These are phyloP conservation scores for Aaosphaeria arxii DNA, from an alignment of 2,329 filamentous ascomycete genomes.

Conservation along the genomic window DNA sequence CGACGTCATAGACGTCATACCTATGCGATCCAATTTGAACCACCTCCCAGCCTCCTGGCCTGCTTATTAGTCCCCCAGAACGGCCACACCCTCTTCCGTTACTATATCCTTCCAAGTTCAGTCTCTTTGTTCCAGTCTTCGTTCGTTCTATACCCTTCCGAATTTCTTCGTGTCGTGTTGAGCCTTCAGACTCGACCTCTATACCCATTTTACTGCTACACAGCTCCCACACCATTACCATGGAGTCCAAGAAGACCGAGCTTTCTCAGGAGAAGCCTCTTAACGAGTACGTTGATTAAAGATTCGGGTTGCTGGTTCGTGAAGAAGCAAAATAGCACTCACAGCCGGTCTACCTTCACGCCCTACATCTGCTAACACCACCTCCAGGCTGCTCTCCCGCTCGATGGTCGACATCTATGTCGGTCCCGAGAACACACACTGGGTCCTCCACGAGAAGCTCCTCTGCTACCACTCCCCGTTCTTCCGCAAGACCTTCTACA, in stretches of 20 bases:
- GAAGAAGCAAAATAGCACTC: background rate
- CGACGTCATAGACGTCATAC: constrained; percentile 32
- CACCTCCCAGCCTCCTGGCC: constrained; percentile 14
- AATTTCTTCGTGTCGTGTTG: too few species aligned
- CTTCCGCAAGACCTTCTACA: constrained; percentile 53
- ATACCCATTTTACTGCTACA: too few species aligned
- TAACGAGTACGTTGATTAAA: constrained; percentile 8
- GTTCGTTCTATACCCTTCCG: too few species aligned
- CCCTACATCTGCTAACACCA: background rate
- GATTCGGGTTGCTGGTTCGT: background rate
- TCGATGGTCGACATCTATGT: constrained; percentile 57
- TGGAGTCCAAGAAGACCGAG: background rate
- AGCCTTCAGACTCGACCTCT: too few species aligned
- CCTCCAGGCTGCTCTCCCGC: constrained; percentile 49
- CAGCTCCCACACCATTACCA: too few species aligned
- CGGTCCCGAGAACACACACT: constrained; percentile 53
- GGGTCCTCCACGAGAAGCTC: constrained; percentile 56
- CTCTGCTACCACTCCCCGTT: constrained; percentile 54
- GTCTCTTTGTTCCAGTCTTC: too few species aligned
- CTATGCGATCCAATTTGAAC: background rate
- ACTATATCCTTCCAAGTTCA: too few species aligned
- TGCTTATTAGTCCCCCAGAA: background rate
- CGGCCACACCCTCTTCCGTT: too few species aligned
- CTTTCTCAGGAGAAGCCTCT: constrained; percentile 9
- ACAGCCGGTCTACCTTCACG: background rate